Conservation (phyloP, 2,329 filamentous ascomycete genomes). For the Fusarium tjaetaba region DNA sequence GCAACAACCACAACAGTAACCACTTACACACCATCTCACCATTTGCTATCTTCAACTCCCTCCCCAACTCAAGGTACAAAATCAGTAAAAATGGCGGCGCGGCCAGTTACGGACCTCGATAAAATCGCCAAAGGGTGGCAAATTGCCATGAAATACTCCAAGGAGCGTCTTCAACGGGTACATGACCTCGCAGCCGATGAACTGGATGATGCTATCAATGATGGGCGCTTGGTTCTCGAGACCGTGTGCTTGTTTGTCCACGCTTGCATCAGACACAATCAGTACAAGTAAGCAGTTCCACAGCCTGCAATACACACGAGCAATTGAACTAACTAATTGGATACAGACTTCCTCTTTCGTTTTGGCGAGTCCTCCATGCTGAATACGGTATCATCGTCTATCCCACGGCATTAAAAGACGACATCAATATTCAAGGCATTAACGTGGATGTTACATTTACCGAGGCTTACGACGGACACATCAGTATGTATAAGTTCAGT, state of each 20-base stretch:
- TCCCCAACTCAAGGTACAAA: background rate
- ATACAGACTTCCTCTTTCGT: constrained; percentile 49
- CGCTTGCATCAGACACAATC: constrained; percentile 50
- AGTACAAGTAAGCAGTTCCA: constrained; percentile 46
- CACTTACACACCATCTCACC: constrained; percentile 3
- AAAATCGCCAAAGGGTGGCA: constrained; percentile 52
- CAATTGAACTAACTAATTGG: constrained; percentile 6
- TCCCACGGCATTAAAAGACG: constrained; percentile 52
- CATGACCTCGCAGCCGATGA: constrained; percentile 47
- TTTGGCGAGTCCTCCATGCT: constrained; percentile 51
- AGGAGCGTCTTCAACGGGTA: constrained; percentile 48
- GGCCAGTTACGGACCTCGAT: constrained; percentile 46
- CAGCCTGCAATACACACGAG: background rate
- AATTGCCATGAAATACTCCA: constrained; percentile 51
- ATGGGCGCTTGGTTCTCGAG: constrained; percentile 51
- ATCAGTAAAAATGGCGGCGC: constrained; percentile 34
- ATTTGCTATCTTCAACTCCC: background rate
- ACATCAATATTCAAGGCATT: constrained; percentile 47
- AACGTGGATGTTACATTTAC: constrained; percentile 50
- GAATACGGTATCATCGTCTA: constrained; percentile 56
- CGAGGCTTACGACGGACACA: constrained; percentile 51
- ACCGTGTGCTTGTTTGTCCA: constrained; percentile 54
- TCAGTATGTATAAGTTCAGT: constrained; percentile 42
- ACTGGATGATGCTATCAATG: constrained; percentile 46
- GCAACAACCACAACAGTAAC: background rate